Base-by-base conservation (phyloP, 2,329 filamentous ascomycete species). In the Ilyonectria destructans region DNA sequence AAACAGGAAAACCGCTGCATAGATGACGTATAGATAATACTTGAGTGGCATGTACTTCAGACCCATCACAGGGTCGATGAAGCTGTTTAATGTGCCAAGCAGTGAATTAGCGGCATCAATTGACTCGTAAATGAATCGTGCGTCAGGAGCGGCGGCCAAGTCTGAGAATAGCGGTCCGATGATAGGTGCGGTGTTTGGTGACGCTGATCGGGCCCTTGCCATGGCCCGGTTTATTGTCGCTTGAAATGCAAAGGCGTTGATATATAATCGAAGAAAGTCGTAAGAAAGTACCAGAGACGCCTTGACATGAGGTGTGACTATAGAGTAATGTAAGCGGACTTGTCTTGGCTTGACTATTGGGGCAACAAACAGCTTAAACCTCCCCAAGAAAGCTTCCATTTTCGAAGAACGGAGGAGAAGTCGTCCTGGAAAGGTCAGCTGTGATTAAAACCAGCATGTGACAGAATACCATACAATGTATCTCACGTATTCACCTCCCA, bases 241-340 rank as follows among this genome's bases (percentile, higher is more conserved):
- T 76, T 94, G 92, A 71, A 93, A 93, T 1, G 91, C 92, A 75
- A 93, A 94, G 0, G 92, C 91, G 66, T 93, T 93, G 57, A 91
- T 92, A 77, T 94, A 94, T 1, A 94, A 84, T 7, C 91, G 86
- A 2, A 94, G 81, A 74, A 93, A 94, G 72, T 93, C 91, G 74
- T 93, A 93, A 0, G 91, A 92, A 74, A 94, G 85, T 26, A 92
- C 84, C 2, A 94, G 80, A 6, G 88, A 92, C 4, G 89, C 88
- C 77, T 92, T 92, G 70, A 93, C 87, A 6, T 88, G 87, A 1
- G 88, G 85, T 1, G 91, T 91, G 75, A 88, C 87, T 88, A 60
- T 3, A 9, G 23, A 15, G 40, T 8, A n/a, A 17, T 43, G 40
- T 43, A n/a, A 43, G 40, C 15, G 15, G 15, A 8, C 15, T n/a